A percentile compares a stretch with the other conserved stretches of the same genome.
phyloP scores from a whole-genome alignment of 1,139 yeast genomes.

The Blastobotrys buckinghamii region DNA sequence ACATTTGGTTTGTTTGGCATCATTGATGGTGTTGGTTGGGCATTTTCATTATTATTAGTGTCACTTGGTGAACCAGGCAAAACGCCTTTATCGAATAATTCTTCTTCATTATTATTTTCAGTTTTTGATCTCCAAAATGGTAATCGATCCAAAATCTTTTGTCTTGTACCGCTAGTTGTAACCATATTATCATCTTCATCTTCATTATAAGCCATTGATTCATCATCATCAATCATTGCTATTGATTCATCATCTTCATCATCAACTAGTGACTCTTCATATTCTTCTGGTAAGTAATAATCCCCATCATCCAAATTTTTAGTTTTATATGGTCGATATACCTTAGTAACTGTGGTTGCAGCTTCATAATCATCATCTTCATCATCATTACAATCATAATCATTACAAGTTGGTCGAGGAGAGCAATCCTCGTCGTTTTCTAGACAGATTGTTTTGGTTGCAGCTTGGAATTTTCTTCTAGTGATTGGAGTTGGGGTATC shows the following conservation, averaged over 20 bases:
- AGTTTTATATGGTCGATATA: neutral
- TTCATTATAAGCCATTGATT: constrained; percentile 2
- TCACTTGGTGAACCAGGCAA: neutral
- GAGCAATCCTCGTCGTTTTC: neutral
- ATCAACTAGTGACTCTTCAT: constrained; percentile 6
- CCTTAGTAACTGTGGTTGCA: neutral
- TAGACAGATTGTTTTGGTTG: neutral
- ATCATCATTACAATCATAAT: neutral
- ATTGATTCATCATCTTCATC: constrained; percentile 8
- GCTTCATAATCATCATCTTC: neutral
- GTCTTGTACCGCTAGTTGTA: neutral
- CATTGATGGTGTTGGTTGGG: neutral
- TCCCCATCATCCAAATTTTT: neutral
- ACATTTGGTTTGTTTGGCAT: neutral
- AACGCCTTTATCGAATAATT: neutral
- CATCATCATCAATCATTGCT: constrained; percentile 7
- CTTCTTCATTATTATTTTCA: neutral
- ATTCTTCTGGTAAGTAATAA: neutral
- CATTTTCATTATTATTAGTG: neutral
- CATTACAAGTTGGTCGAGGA: neutral
- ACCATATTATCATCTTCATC: constrained; percentile 6
- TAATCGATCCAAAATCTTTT: neutral
- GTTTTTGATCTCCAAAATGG: constrained; percentile 8
- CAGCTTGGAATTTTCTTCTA: neutral
- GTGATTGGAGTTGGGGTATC: neutral